phyloP scores from a whole-genome alignment of 1,139 yeast species.

The Diutina catenulata region DNA sequence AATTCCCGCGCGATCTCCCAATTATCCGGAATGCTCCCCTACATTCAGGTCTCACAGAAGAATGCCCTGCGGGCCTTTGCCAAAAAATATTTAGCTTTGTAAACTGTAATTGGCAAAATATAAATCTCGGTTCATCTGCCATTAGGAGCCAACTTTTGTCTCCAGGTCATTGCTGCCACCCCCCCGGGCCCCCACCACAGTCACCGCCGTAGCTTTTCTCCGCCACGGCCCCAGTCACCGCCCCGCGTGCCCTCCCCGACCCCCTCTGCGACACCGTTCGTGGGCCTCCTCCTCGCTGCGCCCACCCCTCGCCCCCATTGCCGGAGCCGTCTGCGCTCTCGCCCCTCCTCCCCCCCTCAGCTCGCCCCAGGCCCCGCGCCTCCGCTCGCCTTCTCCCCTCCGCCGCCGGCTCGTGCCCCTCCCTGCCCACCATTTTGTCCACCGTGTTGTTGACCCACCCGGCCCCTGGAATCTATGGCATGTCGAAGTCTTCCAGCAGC shows the following conservation, averaged over 20 bases:
- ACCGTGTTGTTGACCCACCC: slow-evolving; percentile 1
- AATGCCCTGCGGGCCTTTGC: not conserved
- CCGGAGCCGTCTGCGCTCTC: not conserved
- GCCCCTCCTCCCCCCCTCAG: not conserved
- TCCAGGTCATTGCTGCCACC: no score
- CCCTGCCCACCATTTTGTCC: not conserved
- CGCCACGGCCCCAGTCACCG: no score
- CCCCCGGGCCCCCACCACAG: no score
- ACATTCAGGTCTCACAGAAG: not conserved
- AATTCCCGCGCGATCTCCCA: not conserved
- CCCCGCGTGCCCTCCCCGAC: not conserved
- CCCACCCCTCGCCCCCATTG: not conserved
- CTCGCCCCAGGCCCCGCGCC: not conserved
- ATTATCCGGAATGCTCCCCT: not conserved
- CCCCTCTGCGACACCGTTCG: not conserved
- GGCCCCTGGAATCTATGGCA: slow-evolving; percentile 5
- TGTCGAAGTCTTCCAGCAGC: slow-evolving; percentile 4
- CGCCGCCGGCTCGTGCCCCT: not conserved
- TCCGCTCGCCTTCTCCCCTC: not conserved
- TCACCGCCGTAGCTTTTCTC: no score
- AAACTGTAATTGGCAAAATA: not conserved
- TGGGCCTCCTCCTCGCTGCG: not conserved
- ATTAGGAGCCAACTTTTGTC: not conserved
- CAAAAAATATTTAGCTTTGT: not conserved
- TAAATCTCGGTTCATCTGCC: not conserved